Conservation (phyloP, 225 moss, liverwort and hornwort species). For the Marchantia paleacea region DNA sequence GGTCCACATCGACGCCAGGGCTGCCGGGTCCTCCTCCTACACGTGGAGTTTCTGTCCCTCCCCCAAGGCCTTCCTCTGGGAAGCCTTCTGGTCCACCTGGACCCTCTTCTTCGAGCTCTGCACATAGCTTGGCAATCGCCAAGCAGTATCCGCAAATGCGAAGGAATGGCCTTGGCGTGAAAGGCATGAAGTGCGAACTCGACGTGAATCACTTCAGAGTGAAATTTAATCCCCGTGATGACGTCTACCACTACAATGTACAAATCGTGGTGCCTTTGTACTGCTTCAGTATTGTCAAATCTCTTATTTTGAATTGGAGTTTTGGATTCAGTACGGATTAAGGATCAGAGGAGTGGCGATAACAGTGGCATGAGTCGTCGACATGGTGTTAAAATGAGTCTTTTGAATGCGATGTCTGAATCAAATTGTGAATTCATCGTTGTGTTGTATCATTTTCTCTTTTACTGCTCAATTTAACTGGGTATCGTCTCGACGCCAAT, state of each 20-base stretch:
- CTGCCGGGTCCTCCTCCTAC: not conserved
- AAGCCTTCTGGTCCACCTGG: not conserved
- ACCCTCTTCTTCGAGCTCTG: not conserved
- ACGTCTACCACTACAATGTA: slow-evolving; percentile 82
- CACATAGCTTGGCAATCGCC: not conserved
- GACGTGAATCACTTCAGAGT: slow-evolving; percentile 65
- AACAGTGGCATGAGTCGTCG: too few relatives aligned
- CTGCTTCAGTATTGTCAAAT: too few relatives aligned
- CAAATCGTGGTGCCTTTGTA: not conserved
- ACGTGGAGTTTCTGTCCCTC: not conserved
- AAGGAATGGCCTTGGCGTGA: slow-evolving; percentile 30
- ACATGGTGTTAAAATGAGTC: too few relatives aligned
- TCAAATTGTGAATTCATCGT: too few relatives aligned
- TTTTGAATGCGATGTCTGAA: too few relatives aligned
- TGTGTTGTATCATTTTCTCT: too few relatives aligned
- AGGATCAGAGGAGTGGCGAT: too few relatives aligned
- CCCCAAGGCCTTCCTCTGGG: slow-evolving; percentile 22
- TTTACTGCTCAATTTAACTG: too few relatives aligned
- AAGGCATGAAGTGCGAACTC: slow-evolving; percentile 13
- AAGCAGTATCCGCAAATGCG: slow-evolving; percentile 22
- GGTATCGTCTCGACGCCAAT: not conserved
- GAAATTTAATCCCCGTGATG: slow-evolving; percentile 52
- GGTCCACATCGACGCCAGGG: not conserved
- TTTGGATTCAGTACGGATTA: too few relatives aligned
- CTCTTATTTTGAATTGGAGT: too few relatives aligned